Evolutionary conservation across 2,329 filamentous ascomycete genomes (phyloP).

Genomic region (Leptographium procerum): DNA sequence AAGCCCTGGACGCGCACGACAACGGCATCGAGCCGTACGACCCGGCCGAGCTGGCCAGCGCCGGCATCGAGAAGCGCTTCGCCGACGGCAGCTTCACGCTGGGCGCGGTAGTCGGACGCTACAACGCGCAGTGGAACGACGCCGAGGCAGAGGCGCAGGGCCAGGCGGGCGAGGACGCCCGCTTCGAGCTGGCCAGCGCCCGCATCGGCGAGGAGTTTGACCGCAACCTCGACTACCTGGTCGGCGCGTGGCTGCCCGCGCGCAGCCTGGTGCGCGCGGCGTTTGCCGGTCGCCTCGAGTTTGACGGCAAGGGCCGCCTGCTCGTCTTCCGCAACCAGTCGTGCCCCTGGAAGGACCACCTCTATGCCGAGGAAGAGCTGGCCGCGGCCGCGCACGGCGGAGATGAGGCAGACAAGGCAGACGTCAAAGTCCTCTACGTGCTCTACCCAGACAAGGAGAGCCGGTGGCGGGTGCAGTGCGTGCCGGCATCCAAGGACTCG

Average conservation of each 20-base stretch:
- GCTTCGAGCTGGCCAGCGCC: constrained; percentile 64
- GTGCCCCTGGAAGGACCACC: constrained; percentile 92
- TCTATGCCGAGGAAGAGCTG: constrained; percentile 68
- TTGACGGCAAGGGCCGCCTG: constrained; percentile 54
- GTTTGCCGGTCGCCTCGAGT: constrained; percentile 55
- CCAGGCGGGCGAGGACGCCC: constrained; percentile 67
- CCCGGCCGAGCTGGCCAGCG: constrained; percentile 49
- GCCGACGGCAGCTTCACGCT: constrained; percentile 73
- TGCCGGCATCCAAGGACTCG: constrained; percentile 72
- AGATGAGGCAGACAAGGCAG: constrained; percentile 31
- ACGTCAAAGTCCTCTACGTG: constrained; percentile 84
- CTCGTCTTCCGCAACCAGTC: constrained; percentile 67
- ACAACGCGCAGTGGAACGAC: constrained; percentile 77
- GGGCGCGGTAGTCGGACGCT: constrained; percentile 67
- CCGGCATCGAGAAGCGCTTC: constrained; percentile 72
- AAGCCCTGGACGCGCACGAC: constrained; percentile 95
- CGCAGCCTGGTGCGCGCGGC: constrained; percentile 58
- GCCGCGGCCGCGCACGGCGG: constrained; percentile 30
- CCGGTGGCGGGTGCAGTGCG: constrained; percentile 90
- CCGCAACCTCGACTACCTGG: constrained; percentile 66
- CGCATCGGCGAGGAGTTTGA: constrained; percentile 88
- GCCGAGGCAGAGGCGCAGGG: constrained; percentile 41
- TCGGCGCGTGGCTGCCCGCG: constrained; percentile 74
- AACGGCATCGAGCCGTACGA: constrained; percentile 86
- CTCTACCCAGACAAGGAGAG: constrained; percentile 63